Percentiles rank a stretch among this genome's conserved stretches.
Conservation (phyloP, 2,329 filamentous ascomycete species). For the Fusarium sp. region DNA sequence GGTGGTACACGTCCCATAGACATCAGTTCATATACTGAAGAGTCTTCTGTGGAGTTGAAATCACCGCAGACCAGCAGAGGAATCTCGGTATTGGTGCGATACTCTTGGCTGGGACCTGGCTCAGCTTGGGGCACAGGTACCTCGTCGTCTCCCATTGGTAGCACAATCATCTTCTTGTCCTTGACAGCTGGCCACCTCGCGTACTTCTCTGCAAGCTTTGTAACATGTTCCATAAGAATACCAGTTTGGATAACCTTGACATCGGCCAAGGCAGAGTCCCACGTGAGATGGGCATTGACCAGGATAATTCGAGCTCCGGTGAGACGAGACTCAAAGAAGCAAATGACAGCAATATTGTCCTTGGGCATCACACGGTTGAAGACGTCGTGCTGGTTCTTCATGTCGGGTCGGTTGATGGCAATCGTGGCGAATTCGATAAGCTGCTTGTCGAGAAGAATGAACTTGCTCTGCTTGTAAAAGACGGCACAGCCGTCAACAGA, state of each 20-base stretch:
- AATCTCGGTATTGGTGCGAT: slow-evolving; percentile 85
- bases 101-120: slow-evolving; percentile 84
- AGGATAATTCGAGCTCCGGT: slow-evolving; percentile 93
- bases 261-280: slow-evolving; percentile 89
- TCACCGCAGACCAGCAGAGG: slow-evolving; percentile 92
- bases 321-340: slow-evolving; percentile 89
- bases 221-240: slow-evolving; percentile 91
- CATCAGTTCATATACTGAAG: slow-evolving; percentile 90
- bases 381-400: slow-evolving; percentile 96
- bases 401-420: slow-evolving; percentile 93
- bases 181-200: slow-evolving; percentile 79
- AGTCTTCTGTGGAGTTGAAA: slow-evolving; percentile 89
- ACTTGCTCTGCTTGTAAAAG: slow-evolving; percentile 96
- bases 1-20: slow-evolving; percentile 79
- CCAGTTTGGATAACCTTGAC: slow-evolving; percentile 97
- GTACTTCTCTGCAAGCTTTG: slow-evolving; percentile 86
- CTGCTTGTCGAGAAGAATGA: slow-evolving; percentile 91
- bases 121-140: slow-evolving; percentile 62
- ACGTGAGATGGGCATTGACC: slow-evolving; percentile 92
- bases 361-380: slow-evolving; percentile 99
- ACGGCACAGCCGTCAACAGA: slow-evolving; percentile 95
- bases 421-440: slow-evolving; percentile 90
- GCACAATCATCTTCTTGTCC: slow-evolving; percentile 73
- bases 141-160: slow-evolving; percentile 55
- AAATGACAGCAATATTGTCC: slow-evolving; percentile 93